phyloP scores from a whole-genome alignment of 23 red algal genomes.

The Gracilariopsis chorda region DNA sequence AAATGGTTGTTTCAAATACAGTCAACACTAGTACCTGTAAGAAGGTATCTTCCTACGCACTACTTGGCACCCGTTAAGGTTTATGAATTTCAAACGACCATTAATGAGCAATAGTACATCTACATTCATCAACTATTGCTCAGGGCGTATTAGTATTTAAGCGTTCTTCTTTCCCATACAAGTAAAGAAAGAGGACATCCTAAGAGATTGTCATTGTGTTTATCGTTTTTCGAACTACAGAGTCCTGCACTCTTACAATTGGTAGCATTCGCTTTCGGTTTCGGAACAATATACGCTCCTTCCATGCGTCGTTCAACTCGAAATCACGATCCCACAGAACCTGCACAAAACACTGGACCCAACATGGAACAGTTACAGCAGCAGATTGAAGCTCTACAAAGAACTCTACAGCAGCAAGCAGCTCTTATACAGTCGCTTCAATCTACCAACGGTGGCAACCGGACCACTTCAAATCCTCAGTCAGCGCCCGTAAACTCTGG shows the following conservation, averaged over 20 bases:
- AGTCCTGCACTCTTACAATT: constrained; percentile 3
- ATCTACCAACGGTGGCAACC: background rate
- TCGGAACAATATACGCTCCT: background rate
- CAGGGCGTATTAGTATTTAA: too few species aligned
- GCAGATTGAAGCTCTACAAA: background rate
- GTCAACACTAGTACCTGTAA: too few species aligned
- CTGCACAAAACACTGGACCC: background rate
- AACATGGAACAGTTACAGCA: background rate
- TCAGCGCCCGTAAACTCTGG: background rate
- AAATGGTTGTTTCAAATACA: too few species aligned
- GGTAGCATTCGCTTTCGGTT: background rate
- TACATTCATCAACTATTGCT: too few species aligned
- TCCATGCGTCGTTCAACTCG: constrained; percentile 4
- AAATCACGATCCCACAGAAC: background rate
- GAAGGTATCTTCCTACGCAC: too few species aligned
- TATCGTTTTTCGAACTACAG: too few species aligned
- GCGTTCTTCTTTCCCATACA: too few species aligned
- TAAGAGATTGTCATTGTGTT: too few species aligned
- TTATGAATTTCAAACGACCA: too few species aligned
- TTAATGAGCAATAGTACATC: too few species aligned
- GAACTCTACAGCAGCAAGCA: background rate
- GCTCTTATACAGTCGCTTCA: background rate
- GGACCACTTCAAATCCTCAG: background rate
- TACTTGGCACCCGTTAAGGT: too few species aligned
- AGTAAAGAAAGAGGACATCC: too few species aligned